Evolutionary conservation across 768 basidiomycete species (phyloP).

Genomic region (Fistulinella prunicolor): DNA sequence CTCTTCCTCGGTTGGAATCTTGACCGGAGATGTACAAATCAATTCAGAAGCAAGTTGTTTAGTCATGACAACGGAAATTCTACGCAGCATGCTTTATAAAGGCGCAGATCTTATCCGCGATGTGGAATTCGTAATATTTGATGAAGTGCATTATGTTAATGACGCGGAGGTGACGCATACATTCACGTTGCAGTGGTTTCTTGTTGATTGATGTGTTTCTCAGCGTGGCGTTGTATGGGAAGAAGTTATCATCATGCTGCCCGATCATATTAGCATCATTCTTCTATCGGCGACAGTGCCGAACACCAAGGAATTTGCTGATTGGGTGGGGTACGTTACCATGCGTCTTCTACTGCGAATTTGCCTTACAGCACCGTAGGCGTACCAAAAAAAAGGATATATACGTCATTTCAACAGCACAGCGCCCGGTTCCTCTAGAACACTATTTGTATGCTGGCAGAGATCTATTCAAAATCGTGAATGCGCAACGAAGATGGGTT

Average conservation of each 20-base stretch:
- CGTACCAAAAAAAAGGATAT: conserved; percentile 99
- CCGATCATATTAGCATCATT: conserved; percentile 98
- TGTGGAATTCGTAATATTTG: conserved; percentile 99
- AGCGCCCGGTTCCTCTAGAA: conserved; percentile 94
- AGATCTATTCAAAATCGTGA: conserved; percentile 90
- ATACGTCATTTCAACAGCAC: conserved; percentile 95
- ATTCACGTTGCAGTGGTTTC: background rate
- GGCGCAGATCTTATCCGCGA: conserved; percentile 98
- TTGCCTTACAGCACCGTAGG: conserved; percentile 39
- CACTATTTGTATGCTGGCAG: conserved; percentile 95
- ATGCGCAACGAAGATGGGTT: conserved; percentile 69
- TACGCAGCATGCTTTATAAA: conserved; percentile 98
- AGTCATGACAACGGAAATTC: conserved; percentile 97
- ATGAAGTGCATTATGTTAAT: conserved; percentile 99
- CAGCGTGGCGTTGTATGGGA: conserved; percentile 99
- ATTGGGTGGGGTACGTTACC: conserved; percentile 90
- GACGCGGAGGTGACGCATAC: conserved; percentile 79
- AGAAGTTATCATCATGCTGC: conserved; percentile 99
- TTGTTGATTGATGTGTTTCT: conserved; percentile 14
- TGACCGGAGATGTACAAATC: conserved; percentile 99
- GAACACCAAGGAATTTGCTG: conserved; percentile 96
- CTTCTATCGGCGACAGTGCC: conserved; percentile 96
- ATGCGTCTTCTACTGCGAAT: conserved; percentile 5
- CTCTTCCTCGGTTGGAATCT: conserved; percentile 85
- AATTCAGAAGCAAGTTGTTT: conserved; percentile 97